Evolutionary conservation across 2,329 filamentous ascomycete genomes (phyloP).

Genomic region (Fusarium sp.): DNA sequence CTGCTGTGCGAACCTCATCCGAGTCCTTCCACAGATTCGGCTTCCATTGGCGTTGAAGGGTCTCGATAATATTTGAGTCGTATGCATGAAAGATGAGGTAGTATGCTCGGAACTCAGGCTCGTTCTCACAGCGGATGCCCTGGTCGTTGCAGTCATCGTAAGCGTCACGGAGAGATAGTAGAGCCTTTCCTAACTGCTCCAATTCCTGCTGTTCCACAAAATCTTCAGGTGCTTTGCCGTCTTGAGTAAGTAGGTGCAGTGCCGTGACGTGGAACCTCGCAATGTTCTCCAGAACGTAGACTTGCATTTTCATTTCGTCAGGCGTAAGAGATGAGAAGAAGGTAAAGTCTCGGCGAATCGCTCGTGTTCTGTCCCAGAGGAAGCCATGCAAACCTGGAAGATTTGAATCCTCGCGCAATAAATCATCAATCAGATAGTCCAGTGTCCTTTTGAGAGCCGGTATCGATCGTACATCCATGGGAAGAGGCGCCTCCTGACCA

Average conservation of each 20-base stretch:
- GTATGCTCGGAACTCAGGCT: constrained; percentile 74
- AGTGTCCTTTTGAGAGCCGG: constrained; percentile 68
- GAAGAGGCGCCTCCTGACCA: constrained; percentile 74
- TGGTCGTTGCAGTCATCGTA: constrained; percentile 74
- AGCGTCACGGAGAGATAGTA: constrained; percentile 73
- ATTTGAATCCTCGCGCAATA: constrained; percentile 67
- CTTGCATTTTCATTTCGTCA: constrained; percentile 68
- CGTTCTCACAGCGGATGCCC: constrained; percentile 69
- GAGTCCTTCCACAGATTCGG: constrained; percentile 65
- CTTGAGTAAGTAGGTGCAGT: constrained; percentile 70
- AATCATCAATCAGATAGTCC: constrained; percentile 71
- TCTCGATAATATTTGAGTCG: constrained; percentile 66
- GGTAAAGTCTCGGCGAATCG: constrained; percentile 75
- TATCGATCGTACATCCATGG: constrained; percentile 75
- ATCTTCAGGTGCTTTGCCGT: constrained; percentile 67
- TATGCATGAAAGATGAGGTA: constrained; percentile 72
- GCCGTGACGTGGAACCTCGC: constrained; percentile 74
- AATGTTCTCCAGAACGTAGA: constrained; percentile 75
- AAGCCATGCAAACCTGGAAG: constrained; percentile 70
- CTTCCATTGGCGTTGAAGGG: constrained; percentile 68
- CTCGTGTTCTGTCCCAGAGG: constrained; percentile 75
- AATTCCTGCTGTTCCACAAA: constrained; percentile 76
- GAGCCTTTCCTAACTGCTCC: constrained; percentile 73
- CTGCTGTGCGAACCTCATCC: constrained; percentile 70
- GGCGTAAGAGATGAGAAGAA: constrained; percentile 72